Base-by-base conservation (phyloP, 495 filamentous ascomycete genomes). In the Penicillium malachiteum region DNA sequence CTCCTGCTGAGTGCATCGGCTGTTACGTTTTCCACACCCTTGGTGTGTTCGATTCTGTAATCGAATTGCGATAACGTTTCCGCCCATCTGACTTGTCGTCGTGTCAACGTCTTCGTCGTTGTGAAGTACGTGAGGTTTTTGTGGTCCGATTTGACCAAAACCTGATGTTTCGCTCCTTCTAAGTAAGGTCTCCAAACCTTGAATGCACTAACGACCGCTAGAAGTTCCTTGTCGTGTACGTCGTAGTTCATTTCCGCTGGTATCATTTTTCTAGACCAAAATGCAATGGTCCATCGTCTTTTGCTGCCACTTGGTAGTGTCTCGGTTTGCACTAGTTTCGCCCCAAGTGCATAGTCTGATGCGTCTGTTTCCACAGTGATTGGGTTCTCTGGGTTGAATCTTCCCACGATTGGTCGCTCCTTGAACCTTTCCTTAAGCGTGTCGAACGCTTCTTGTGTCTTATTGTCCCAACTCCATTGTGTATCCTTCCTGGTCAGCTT, bases 231-330 rank as follows among this genome's bases (percentile, higher is more conserved):
- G 39, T 74, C 50, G 26, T 72, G 50, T 13, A 72, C 70, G 16
- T 64, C 26, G 46, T 74, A 75, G 40, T 75, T 74, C 1, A 32
- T 16, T 48, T 76, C 64, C 1, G 62, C 64, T 1, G 58, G 47
- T 9, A 21, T 57, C n/a, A 68, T 47, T 18, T 58, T 69, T 32
- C 55, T 63, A 0, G 59, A 74, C 41, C 46, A 63, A 43, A 59
- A 74, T 26, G 21, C 21, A 4, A n/a, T n/a, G n/a, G n/a, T n/a
- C n/a, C n/a, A n/a, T n/a, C n/a, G n/a, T n/a, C n/a, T n/a, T n/a
- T n/a, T n/a, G n/a, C n/a, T n/a, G n/a, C n/a, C n/a, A n/a, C n/a
- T n/a, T n/a, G n/a, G n/a, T n/a, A n/a, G n/a, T n/a, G n/a, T n/a
- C n/a, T n/a, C n/a, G n/a, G n/a, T n/a, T n/a, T n/a, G n/a, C n/a